Evolutionary conservation across 306 rosid species (phyloP), one percentile per base, ranked within the genome.

Genomic region (Corylus avellana): DNA sequence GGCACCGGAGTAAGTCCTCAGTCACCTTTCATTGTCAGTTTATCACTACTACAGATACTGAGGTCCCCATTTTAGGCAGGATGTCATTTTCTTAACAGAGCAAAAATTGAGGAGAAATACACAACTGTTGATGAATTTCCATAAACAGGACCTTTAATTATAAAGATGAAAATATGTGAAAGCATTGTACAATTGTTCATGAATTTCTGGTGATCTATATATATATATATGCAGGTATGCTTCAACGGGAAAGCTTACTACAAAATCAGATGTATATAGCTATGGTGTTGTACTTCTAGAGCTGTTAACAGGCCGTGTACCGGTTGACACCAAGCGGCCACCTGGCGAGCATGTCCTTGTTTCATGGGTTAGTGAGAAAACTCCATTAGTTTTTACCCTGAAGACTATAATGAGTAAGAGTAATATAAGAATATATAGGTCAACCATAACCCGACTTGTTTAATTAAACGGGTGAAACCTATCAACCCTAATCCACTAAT

Each of bases 1-100:
- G 50, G 99, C 99, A 72, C 99, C 99, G 85, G 99, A 96, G 99
- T 96, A 88, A 93, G 98, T 90, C 82, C 63, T 72, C 37, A 61
- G 70, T 70, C 54, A 68, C 51, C 51, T 68, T 78, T 75, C 80
- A 75, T 77, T 77, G 62, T 55, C 35, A 32, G 35, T 32, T 32
- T 32, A 32, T 32, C 84, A 64, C 68, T 42, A 76, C 56, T 83
- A 81, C 83, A 74, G 44, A 81, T 81, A 48, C 56, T 39, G 57
- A 75, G 32, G 89, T 87, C 89, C 63, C 86, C 11, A 10, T 83
- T 32, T 87, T 88, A 79, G 56, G 63, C 80, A 79, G 82, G 79
- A 89, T 83, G 88, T 90, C 82, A 76, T 11, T 82, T 80, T 74
- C 57, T 4, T 70, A 67, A 7, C 27, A 7, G 8, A 37, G 12